Evolutionary conservation across 306 rosid genomes (phyloP), one percentile per base, ranked within the genome.

Genomic region (Prunus padus): DNA sequence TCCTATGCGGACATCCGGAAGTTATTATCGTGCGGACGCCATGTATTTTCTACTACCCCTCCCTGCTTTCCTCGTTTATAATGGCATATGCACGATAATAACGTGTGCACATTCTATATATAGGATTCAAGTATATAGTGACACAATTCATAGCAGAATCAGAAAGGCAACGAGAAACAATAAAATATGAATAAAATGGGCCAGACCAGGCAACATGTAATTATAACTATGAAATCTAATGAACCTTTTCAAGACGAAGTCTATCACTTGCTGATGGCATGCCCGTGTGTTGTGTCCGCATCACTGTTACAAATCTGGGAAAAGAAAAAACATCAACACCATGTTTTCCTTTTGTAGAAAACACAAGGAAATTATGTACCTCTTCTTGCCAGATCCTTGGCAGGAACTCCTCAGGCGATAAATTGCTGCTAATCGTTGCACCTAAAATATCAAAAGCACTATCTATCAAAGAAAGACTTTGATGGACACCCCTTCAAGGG

Each of bases 261-360:
- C 88, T 90, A 66, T 90, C 93, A 80, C 72, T 86, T 51, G 93
- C 63, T 45, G 97, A 90, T 71, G 98, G 97, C 90, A 92, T 82
- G 77, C 92, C 80, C 10, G 98, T 95, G 61, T 83, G 79, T 52
- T 78, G 91, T 2, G 97, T 87, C 61, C 84, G 86, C 87, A 77
- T 72, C 56, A 95, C 87, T 1, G 97, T 95, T 61, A 92, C 97
- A 80, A 92, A 92, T 79, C 98, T 95, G 89, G 28, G 20, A 76
- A 77, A 67, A 68, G 72, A 79, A 59, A 62, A 69, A 82, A 63
- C 45, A 87, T 31, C 69, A 62, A 73, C 4, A 46, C 50, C 57
- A 55, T 26, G 28, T 67, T 52, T 72, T 10, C 68, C 71, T 78
- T 67, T 3, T 31, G 26, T 15, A 68, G 68, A 62, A 46, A 64